Conservation (phyloP, 805 yeast species). For the Candida coquimbonensis region DNA sequence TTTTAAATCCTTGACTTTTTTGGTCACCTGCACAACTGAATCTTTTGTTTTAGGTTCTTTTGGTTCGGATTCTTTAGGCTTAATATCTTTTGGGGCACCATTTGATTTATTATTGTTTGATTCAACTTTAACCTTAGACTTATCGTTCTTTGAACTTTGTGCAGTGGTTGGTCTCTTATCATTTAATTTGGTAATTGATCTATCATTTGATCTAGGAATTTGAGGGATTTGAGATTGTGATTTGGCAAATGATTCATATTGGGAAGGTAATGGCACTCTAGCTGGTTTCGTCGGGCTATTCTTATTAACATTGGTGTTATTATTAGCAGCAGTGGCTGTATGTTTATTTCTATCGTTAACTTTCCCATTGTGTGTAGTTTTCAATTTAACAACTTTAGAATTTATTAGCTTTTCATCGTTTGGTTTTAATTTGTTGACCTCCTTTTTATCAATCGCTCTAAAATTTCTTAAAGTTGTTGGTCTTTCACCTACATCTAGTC, state of each 20-base stretch:
- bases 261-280: background rate
- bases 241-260: background rate
- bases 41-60: too few relatives aligned
- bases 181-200: too few relatives aligned
- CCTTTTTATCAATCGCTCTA: constrained; percentile 26
- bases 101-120: background rate
- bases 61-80: too few relatives aligned
- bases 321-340: too few relatives aligned
- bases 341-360: background rate
- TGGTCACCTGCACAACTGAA: too few relatives aligned
- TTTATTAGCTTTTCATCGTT: constrained; percentile 8
- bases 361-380: background rate
- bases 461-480: constrained; percentile 31
- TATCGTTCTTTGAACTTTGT: background rate
- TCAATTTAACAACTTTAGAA: background rate
- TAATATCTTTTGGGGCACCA: background rate
- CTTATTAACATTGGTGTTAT: too few relatives aligned
- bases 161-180: too few relatives aligned
- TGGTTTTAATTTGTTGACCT: constrained; percentile 14
- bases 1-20: too few relatives aligned
- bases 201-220: background rate
- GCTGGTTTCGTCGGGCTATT: too few relatives aligned
- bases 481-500: constrained; percentile 14
- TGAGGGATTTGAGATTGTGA: background rate
- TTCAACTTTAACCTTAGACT: background rate